These are phyloP conservation scores for Phytophthora vignae DNA, from an alignment of 352 stramenopile species.

Conservation along the genomic window DNA sequence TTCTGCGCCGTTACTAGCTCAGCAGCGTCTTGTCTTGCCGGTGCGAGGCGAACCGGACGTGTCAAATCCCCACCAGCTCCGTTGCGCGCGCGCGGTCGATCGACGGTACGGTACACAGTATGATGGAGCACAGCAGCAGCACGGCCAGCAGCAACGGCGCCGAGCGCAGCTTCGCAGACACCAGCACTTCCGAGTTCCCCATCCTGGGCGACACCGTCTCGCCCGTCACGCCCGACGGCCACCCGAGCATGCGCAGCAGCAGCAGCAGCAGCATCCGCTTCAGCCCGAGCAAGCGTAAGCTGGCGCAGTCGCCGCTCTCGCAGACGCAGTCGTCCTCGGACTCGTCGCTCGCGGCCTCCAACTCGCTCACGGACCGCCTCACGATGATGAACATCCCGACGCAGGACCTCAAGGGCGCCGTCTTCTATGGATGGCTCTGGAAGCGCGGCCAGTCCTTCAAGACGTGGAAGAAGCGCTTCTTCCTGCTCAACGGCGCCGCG, in stretches of 20 bases:
- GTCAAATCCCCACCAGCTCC: conserved; percentile 25
- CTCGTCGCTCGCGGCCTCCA: conserved; percentile 25
- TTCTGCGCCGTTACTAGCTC: conserved; percentile 8
- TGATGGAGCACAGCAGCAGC: conserved; percentile 30
- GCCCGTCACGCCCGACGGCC: conserved; percentile 31
- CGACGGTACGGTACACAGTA: conserved; percentile 15
- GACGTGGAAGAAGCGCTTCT: conserved; percentile 86
- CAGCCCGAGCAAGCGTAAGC: conserved; percentile 38
- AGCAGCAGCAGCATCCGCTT: conserved; percentile 16
- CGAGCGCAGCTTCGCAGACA: conserved; percentile 29
- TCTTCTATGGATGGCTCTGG: conserved; percentile 83
- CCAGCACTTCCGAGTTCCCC: conserved; percentile 41
- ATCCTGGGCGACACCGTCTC: conserved; percentile 44
- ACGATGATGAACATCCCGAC: conserved; percentile 73
- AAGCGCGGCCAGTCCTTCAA: conserved; percentile 79
- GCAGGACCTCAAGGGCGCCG: conserved; percentile 62
- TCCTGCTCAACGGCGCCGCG: conserved; percentile 67
- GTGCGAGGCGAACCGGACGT: conserved; percentile 23
- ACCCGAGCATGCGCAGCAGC: conserved; percentile 37
- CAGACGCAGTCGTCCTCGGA: conserved; percentile 39
- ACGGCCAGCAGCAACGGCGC: conserved; percentile 1
- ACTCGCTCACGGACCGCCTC: conserved; percentile 58
- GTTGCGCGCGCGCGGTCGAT: conserved; percentile 12
- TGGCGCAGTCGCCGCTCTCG: conserved; percentile 34
- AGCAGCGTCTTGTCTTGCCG: background rate